Base-by-base conservation (phyloP, 2,329 filamentous ascomycete species). In the Bimuria novae-zelandiae region DNA sequence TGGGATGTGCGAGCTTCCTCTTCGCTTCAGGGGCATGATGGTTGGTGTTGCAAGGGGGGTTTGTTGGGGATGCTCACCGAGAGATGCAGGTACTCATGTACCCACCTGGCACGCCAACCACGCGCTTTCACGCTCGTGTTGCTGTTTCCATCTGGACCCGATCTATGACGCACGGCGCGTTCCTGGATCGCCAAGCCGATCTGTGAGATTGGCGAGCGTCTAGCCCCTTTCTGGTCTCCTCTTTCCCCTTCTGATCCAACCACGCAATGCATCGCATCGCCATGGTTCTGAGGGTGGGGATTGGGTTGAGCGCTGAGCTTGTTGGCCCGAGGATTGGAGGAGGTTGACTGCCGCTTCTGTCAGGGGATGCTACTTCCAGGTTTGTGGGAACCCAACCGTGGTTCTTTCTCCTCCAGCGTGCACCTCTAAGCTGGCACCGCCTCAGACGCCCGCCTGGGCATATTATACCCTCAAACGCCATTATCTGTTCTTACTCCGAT, bases 21-120 rank as follows among this genome's bases (percentile, higher is more conserved):
- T 72, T 51, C 71, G 69, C 51, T 73, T 73, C 7, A 65, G 56
- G 3, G 72, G 65, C 62, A 75, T 75, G 12, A 23, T 59, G 17
- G 8, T 39, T 3, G 7, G 23, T 3, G 19, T 36, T 33, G 12
- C 11, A 37, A 8, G n/a, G 10, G 10, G 16, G n/a, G n/a, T n/a
- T n/a, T n/a, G n/a, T n/a, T n/a, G n/a, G n/a, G n/a, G n/a, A n/a
- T n/a, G n/a, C n/a, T n/a, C n/a, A n/a, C n/a, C n/a, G n/a, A n/a
- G n/a, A n/a, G n/a, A n/a, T n/a, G n/a, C n/a, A n/a, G n/a, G n/a
- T n/a, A n/a, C n/a, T n/a, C n/a, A n/a, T n/a, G n/a, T n/a, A n/a
- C n/a, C n/a, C n/a, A n/a, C n/a, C n/a, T n/a, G n/a, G n/a, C n/a
- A n/a, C n/a, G n/a, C n/a, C n/a, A n/a, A n/a, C 14, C 16, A 14